phyloP scores from a whole-genome alignment of 495 filamentous ascomycete species.

The Hypomontagnella monticulosa region DNA sequence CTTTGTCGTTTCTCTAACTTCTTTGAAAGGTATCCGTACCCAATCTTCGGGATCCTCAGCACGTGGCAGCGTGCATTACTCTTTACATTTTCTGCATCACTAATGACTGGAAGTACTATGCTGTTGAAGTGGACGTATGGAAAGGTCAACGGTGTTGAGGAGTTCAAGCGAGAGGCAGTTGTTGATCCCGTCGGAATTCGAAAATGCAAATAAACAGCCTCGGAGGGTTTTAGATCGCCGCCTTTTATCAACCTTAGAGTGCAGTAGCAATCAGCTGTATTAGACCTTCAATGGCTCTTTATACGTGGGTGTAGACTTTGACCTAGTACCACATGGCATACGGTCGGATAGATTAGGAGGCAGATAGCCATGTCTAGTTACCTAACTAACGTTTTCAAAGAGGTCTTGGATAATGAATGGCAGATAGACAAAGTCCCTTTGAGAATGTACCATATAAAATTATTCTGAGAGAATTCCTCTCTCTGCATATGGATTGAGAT shows the following conservation, averaged over 20 bases:
- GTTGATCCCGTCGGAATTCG: constrained; percentile 39
- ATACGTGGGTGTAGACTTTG: no score
- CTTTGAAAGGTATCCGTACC: constrained; percentile 79
- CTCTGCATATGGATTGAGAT: not conserved
- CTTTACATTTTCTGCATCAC: constrained; percentile 72
- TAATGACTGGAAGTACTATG: constrained; percentile 76
- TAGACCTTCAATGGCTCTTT: no score
- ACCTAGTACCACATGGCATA: not conserved
- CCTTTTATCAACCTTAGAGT: no score
- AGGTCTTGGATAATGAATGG: constrained; percentile 14
- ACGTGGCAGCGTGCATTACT: constrained; percentile 70
- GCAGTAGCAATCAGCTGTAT: no score
- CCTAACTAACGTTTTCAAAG: constrained; percentile 30
- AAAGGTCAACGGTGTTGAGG: constrained; percentile 71
- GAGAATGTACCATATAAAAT: constrained; percentile 19
- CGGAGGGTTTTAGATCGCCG: not conserved
- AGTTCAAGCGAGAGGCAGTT: constrained; percentile 47
- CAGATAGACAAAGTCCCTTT: constrained; percentile 31
- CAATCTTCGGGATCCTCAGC: constrained; percentile 73
- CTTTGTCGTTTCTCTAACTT: constrained; percentile 32
- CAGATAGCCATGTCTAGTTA: constrained; percentile 10
- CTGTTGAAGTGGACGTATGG: constrained; percentile 74
- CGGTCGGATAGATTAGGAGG: not conserved
- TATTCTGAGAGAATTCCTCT: not conserved
- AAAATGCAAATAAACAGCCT: constrained; percentile 29